phyloP scores from a whole-genome alignment of 257 asterid species.

The Lycium barbarum region DNA sequence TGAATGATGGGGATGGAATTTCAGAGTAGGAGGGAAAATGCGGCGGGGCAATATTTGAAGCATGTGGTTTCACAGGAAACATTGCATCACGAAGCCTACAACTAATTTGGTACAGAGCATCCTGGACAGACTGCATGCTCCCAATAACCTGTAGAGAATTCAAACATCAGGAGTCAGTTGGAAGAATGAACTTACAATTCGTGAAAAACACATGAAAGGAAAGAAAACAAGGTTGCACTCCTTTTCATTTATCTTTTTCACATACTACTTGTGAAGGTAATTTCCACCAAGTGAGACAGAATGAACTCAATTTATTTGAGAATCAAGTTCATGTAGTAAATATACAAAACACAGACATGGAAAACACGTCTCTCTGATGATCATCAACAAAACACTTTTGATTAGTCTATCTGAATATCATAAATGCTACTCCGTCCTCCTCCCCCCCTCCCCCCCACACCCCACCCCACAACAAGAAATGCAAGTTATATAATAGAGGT shows the following conservation, averaged over 20 bases:
- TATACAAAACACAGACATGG: slow-evolving; percentile 5
- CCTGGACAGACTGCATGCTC: slow-evolving; percentile 43
- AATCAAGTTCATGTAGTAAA: neutral
- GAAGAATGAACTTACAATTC: neutral
- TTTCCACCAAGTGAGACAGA: neutral
- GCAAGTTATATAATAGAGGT: neutral
- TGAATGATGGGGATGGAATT: slow-evolving; percentile 34
- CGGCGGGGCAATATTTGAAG: slow-evolving; percentile 17
- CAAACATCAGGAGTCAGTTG: slow-evolving; percentile 27
- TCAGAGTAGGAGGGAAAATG: slow-evolving; percentile 32
- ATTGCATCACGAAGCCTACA: slow-evolving; percentile 39
- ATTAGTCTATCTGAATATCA: neutral
- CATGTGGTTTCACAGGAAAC: slow-evolving; percentile 30
- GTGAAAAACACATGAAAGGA: neutral
- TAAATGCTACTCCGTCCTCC: neutral
- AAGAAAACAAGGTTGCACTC: neutral
- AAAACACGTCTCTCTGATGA: slow-evolving; percentile 2
- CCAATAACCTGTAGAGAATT: slow-evolving; percentile 34
- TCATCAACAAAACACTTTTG: neutral
- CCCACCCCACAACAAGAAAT: neutral
- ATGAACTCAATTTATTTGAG: neutral
- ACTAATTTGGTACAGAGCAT: slow-evolving; percentile 35
- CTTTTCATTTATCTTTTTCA: slow-evolving; percentile 20
- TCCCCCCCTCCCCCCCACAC: neutral
- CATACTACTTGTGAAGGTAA: neutral